Conservation (phyloP, 108 stramenopile species). For the Cyclostephanos tholiformis region DNA sequence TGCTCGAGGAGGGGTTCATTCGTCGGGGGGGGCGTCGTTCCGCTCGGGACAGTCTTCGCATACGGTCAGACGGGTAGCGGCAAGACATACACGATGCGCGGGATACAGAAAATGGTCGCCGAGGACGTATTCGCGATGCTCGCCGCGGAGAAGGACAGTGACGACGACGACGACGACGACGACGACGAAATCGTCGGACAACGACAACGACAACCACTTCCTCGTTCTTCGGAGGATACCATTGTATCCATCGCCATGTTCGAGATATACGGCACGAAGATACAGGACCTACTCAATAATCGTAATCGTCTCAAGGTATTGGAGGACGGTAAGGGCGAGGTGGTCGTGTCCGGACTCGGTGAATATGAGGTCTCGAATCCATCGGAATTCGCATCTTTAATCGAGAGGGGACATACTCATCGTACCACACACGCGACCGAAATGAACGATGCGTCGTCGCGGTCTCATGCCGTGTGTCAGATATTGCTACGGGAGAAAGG, state of each 20-base stretch:
- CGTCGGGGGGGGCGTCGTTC: neutral
- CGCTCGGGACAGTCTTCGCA: slow-evolving; percentile 93
- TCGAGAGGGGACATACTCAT: slow-evolving; percentile 84
- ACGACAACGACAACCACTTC: slow-evolving; percentile 9
- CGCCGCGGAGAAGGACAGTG: slow-evolving; percentile 16
- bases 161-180: slow-evolving; percentile 22
- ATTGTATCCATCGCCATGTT: slow-evolving; percentile 84
- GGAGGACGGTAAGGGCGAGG: slow-evolving; percentile 97
- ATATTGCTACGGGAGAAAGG: slow-evolving; percentile 77
- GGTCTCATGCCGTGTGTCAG: slow-evolving; percentile 98
- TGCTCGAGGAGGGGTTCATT: too few species aligned
- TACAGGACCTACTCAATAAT: slow-evolving; percentile 95
- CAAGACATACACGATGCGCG: slow-evolving; percentile 96
- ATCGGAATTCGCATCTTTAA: slow-evolving; percentile 75
- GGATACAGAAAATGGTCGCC: slow-evolving; percentile 89
- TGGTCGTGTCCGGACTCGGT: slow-evolving; percentile 86
- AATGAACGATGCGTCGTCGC: slow-evolving; percentile 87
- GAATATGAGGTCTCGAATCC: slow-evolving; percentile 81
- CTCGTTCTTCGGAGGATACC: slow-evolving; percentile 48
- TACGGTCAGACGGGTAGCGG: slow-evolving; percentile 91
- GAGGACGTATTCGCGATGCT: slow-evolving; percentile 84
- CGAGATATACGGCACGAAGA: slow-evolving; percentile 97
- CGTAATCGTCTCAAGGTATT: slow-evolving; percentile 89
- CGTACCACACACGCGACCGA: slow-evolving; percentile 98
- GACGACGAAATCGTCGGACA: slow-evolving; percentile 7